A percentile compares a stretch with the other conserved stretches of the same genome.
phyloP scores from a whole-genome alignment of 306 rosid genomes.

The Cucurbita argyrosperma region DNA sequence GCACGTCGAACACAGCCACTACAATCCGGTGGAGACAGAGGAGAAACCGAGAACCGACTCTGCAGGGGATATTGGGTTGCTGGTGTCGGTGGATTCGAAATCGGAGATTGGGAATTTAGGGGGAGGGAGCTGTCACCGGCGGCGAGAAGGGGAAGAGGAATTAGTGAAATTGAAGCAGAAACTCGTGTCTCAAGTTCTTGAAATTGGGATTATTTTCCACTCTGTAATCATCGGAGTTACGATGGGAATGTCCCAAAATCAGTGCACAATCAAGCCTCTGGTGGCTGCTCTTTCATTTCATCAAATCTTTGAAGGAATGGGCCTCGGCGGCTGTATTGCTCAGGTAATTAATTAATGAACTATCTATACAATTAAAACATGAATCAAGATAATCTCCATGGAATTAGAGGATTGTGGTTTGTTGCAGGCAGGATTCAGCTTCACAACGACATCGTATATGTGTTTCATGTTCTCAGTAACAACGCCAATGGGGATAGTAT shows the following conservation, averaged over 20 bases:
- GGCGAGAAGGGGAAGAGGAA: conserved; percentile 13
- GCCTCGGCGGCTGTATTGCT: conserved; percentile 94
- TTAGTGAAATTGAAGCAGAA: conserved; percentile 58
- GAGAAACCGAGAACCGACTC: conserved; percentile 4
- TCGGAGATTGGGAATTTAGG: conserved; percentile 2
- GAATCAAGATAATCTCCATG: too few relatives aligned
- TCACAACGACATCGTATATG: conserved; percentile 65
- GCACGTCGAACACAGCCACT: conserved; percentile 43
- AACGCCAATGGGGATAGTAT: conserved; percentile 73
- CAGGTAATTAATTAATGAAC: conserved; percentile 30
- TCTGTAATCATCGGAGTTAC: conserved; percentile 84
- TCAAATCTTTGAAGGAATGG: conserved; percentile 93
- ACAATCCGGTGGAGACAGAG: conserved; percentile 28
- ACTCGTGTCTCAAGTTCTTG: conserved; percentile 71
- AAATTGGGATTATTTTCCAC: conserved; percentile 86
- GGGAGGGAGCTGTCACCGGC: background rate
- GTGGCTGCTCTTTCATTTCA: conserved; percentile 87
- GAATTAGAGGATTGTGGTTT: too few relatives aligned
- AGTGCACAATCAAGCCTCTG: conserved; percentile 76
- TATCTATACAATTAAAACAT: too few relatives aligned
- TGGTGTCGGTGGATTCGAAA: background rate
- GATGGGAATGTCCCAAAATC: conserved; percentile 90
- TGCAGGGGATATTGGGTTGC: background rate
- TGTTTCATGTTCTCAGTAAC: conserved; percentile 93
- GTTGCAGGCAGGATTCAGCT: conserved; percentile 68